Base-by-base conservation (phyloP, 306 rosid genomes). In the Canavalia ensiformis region DNA sequence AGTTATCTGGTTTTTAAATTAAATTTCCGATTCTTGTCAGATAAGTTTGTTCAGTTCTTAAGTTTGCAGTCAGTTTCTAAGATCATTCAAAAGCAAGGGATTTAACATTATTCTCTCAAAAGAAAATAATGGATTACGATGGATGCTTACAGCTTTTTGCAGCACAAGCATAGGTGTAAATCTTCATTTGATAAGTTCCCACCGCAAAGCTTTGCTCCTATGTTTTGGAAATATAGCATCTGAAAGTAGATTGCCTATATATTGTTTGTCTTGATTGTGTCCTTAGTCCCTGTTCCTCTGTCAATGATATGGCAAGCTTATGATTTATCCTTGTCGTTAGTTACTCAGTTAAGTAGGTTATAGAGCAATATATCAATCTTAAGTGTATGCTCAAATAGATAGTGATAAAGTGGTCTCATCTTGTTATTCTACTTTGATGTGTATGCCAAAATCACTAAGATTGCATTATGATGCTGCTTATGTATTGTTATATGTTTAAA, bases 41-140 rank as follows among this genome's bases (percentile, higher is more conserved):
- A 72, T 41, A 75, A 58, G 47, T 63, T 56, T 81, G 72, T 83
- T 83, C 75, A 10, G n/a, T 28, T 18, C 37, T 50, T 60, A 58
- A 35, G 49, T 65, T 73, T 75, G 56, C 66, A 68, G 60, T 18
- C 12, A 42, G 63, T 79, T 79, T 60, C 8, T 55, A 49, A 28
- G 74, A 28, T 66, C 84, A 59, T 52, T 59, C 9, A n/a, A 13
- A 58, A 42, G 46, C 18, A 35, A 72, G 58, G 72, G 31, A 0
- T 67, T 49, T 51, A 18, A 67, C 57, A 12, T 74, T 44, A 33
- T 50, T 84, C 45, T 68, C 56, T 9, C 51, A 37, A 11, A 41
- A 39, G 58, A 11, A 50, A 68, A 37, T 68, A 57, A 68, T 49
- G 10, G 44, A 33, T 35, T 12, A 3, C 1, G 3, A 30, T 35